Base-by-base conservation (phyloP, 108 stramenopile species). In the Cyclotella baltica region DNA sequence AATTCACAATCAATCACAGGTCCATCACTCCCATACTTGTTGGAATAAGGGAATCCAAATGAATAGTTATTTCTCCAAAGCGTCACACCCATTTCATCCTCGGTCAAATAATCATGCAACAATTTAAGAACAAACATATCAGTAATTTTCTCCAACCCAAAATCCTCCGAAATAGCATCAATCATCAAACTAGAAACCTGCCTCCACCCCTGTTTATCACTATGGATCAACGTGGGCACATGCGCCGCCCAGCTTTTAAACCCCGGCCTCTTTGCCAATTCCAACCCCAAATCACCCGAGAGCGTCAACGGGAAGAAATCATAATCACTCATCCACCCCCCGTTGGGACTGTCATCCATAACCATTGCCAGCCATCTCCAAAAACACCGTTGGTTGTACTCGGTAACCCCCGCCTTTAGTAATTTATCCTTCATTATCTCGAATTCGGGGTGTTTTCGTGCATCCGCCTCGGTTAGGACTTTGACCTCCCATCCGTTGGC, bases 291-390 rank as follows among this genome's bases (percentile, higher is more conserved):
- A 28, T 72, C 70, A 1, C 48, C 70, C 30, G 70, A 61, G 2
- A 72, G 20, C 1, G 36, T 43, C 35, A 72, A 37, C 0, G 70
- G 70, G 28, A 72, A 72, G 23, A 72, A 47, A 46, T 72, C 70
- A 59, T 72, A 72, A 61, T 72, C 70, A 58, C 37, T 59, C 55
- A 72, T 72, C 70, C 63, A 64, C 20, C 63, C 63, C 31, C 63
- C 63, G 19, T 38, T 43, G 40, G n/a, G 20, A 38, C 23, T 43
- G 16, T 64, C 38, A 38, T 64, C 38, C 38, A 27, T 38, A 23
- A 23, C 63, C 63, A 64, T 64, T 5, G 63, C 63, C 38, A 64
- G 38, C 63, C 63, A 64, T 38, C 63, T 64, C 63, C 63, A 64
- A 43, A 64, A 64, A 64, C 63, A 64, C 38, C 63, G 36, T 23